Evolutionary conservation across 495 filamentous ascomycete genomes (phyloP).

Genomic region (Tuber aestivum): DNA sequence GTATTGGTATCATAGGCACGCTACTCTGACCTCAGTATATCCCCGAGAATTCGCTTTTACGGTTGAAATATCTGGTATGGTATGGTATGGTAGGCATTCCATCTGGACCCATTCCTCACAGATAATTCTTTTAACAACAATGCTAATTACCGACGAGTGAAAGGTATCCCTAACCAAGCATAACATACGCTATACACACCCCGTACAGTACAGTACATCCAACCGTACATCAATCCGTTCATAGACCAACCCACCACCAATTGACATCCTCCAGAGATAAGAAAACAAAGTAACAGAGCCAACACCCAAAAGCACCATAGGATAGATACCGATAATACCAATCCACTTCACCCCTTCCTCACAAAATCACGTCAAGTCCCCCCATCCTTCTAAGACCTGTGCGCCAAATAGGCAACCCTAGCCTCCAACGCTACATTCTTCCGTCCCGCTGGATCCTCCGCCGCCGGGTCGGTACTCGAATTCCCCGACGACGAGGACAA

Average conservation of each 20-base stretch:
- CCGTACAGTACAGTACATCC: too few relatives aligned
- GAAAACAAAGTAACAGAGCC: neutral
- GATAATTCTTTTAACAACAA: neutral
- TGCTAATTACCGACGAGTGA: neutral
- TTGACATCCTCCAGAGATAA: neutral
- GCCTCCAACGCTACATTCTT: neutral
- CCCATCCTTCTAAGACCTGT: neutral
- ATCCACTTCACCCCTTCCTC: neutral
- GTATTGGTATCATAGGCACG: neutral
- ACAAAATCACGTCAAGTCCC: neutral
- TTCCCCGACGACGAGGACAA: neutral
- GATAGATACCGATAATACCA: neutral
- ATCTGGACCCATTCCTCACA: too few relatives aligned
- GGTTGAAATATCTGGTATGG: neutral
- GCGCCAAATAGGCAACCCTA: neutral
- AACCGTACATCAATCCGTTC: neutral
- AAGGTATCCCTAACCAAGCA: neutral
- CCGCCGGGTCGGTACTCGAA: neutral
- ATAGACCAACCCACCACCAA: too few relatives aligned
- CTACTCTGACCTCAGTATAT: neutral
- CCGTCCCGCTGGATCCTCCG: neutral
- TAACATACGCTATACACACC: neutral
- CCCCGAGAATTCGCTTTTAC: too few relatives aligned
- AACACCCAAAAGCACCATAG: neutral
- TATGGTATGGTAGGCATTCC: neutral